Percentiles rank a stretch among this genome's conserved stretches.
phyloP scores from a whole-genome alignment of 768 basidiomycete species.

The Boletus speciosus region DNA sequence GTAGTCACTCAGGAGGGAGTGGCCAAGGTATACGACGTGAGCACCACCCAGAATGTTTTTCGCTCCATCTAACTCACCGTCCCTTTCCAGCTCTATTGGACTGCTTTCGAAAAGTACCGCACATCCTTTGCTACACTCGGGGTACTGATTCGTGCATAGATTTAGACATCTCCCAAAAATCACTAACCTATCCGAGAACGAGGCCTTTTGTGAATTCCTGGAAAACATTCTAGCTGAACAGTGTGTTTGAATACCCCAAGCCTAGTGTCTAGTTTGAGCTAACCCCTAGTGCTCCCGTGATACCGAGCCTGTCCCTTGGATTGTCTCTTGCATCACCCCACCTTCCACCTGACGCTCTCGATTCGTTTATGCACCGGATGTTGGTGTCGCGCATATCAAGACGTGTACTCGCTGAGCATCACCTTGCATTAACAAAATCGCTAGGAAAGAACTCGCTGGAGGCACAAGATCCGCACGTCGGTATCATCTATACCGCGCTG shows the following conservation, averaged over 20 bases:
- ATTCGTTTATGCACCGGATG: slow-evolving; percentile 90
- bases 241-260: slow-evolving; percentile 40
- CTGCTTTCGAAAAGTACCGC: slow-evolving; percentile 76
- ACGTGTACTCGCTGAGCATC: slow-evolving; percentile 85
- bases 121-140: neutral
- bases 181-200: slow-evolving; percentile 70
- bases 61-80: neutral
- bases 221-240: slow-evolving; percentile 66
- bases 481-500: slow-evolving; percentile 78
- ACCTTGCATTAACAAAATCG: slow-evolving; percentile 73
- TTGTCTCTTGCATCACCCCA: slow-evolving; percentile 81
- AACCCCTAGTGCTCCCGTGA: slow-evolving; percentile 59
- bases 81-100: slow-evolving; percentile 68
- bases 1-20: slow-evolving; percentile 85
- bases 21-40: slow-evolving; percentile 78
- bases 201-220: slow-evolving; percentile 73
- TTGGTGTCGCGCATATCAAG: slow-evolving; percentile 86
- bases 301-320: slow-evolving; percentile 79
- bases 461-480: slow-evolving; percentile 61
- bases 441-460: slow-evolving; percentile 36
- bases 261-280: slow-evolving; percentile 5
- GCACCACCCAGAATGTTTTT: slow-evolving; percentile 22
- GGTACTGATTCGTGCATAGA: slow-evolving; percentile 37
- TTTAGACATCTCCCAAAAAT: slow-evolving; percentile 73
- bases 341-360: slow-evolving; percentile 72